phyloP scores from a whole-genome alignment of 1,284 basidiomycete species.

The Puccinia coronata region DNA sequence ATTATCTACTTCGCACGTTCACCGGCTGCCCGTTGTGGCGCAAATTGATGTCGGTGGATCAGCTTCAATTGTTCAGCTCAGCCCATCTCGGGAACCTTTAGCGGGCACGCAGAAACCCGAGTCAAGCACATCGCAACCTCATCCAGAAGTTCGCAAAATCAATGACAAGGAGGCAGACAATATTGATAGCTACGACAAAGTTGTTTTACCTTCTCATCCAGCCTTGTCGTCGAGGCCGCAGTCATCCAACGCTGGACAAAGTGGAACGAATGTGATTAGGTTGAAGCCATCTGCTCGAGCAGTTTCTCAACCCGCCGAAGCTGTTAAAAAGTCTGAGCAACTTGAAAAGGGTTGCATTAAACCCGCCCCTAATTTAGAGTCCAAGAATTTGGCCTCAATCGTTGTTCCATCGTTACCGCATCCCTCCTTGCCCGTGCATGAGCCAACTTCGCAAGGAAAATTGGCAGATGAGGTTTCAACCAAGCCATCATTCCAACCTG shows the following conservation, averaged over 20 bases:
- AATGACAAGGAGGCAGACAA: neutral
- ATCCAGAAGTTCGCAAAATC: constrained; percentile 1
- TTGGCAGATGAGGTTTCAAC: neutral
- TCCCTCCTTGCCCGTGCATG: neutral
- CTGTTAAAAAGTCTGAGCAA: neutral
- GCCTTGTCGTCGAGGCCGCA: neutral
- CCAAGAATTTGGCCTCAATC: too few species aligned
- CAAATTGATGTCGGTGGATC: constrained; percentile 47
- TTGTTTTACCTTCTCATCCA: neutral
- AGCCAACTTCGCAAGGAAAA: neutral
- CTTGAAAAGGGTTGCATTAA: neutral
- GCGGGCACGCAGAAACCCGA: neutral
- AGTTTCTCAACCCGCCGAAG: constrained; percentile 33
- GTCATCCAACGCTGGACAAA: constrained; percentile 4
- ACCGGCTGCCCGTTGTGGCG: constrained; percentile 38
- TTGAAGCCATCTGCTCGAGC: constrained; percentile 27
- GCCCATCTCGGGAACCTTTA: constrained; percentile 9
- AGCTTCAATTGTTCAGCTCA: constrained; percentile 41
- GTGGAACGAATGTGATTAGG: constrained; percentile 35
- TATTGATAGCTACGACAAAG: too few species aligned
- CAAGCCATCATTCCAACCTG: neutral
- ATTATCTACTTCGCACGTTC: constrained; percentile 7
- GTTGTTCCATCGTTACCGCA: neutral
- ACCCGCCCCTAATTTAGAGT: neutral
- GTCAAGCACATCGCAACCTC: constrained; percentile 11